Evolutionary conservation across 805 yeast species (phyloP).

Genomic region (Kodamaea jinghongensis): DNA sequence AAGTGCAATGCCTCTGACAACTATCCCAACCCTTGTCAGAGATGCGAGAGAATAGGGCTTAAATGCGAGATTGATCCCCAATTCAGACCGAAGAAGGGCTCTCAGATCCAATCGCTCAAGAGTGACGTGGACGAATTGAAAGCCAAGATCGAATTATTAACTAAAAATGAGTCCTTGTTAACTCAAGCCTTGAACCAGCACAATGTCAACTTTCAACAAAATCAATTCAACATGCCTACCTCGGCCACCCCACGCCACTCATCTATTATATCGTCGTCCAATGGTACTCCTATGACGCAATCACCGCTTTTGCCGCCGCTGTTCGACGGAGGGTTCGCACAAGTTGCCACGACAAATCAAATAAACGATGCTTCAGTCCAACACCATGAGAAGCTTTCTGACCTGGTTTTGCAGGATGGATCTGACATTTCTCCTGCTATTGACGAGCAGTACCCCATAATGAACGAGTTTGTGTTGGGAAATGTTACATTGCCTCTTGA

Average conservation of each 20-base stretch:
- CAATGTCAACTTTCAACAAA: slow-evolving; percentile 28
- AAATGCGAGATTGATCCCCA: slow-evolving; percentile 88
- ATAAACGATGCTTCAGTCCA: slow-evolving; percentile 15
- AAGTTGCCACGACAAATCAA: slow-evolving; percentile 7
- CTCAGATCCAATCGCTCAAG: slow-evolving; percentile 78
- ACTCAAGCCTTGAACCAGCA: slow-evolving; percentile 59
- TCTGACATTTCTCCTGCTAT: slow-evolving; percentile 31
- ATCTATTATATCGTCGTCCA: slow-evolving; percentile 6
- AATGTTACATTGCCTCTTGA: slow-evolving; percentile 64
- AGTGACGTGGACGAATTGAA: slow-evolving; percentile 83
- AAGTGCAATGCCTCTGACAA: slow-evolving; percentile 87
- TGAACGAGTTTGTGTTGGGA: slow-evolving; percentile 71
- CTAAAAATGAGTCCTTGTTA: slow-evolving; percentile 62
- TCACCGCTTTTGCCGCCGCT: slow-evolving; percentile 6
- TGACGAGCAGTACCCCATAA: slow-evolving; percentile 19
- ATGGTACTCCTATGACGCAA: slow-evolving; percentile 7
- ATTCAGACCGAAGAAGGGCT: slow-evolving; percentile 87
- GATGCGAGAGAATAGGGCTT: slow-evolving; percentile 78
- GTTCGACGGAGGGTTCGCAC: too few relatives aligned
- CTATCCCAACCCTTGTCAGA: slow-evolving; percentile 75
- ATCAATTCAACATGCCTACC: slow-evolving; percentile 16
- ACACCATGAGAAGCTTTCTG: slow-evolving; percentile 8
- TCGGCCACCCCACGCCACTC: slow-evolving; percentile 4
- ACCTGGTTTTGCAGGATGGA: slow-evolving; percentile 22
- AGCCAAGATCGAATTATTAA: slow-evolving; percentile 62